Evolutionary conservation across 345 rosid genomes (phyloP).

Genomic region (Hibiscus syriacus): DNA sequence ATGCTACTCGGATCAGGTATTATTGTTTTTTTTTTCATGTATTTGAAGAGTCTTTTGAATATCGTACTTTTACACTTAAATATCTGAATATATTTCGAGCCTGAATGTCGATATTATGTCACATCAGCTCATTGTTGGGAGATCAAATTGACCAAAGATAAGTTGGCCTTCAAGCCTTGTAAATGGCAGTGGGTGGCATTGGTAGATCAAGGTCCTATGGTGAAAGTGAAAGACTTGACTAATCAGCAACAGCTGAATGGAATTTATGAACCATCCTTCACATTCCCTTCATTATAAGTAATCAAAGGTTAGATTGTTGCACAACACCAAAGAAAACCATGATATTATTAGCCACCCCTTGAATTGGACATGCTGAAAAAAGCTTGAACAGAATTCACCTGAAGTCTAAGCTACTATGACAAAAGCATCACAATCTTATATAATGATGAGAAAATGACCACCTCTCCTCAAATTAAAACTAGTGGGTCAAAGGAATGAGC

Average conservation of each 20-base stretch:
- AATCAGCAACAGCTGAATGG: background rate
- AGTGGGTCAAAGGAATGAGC: slow-evolving; percentile 21
- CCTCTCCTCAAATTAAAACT: slow-evolving; percentile 11
- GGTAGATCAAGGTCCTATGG: background rate
- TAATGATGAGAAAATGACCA: slow-evolving; percentile 6
- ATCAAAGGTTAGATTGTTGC: slow-evolving; percentile 4
- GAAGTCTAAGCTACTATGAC: background rate
- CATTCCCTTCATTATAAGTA: slow-evolving; percentile 9
- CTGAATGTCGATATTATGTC: background rate
- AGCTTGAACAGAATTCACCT: background rate
- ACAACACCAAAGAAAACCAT: background rate
- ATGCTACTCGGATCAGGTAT: no score
- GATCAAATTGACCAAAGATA: background rate
- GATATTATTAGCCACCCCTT: no score
- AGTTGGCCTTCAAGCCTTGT: slow-evolving; percentile 5
- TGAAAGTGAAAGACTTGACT: slow-evolving; percentile 16
- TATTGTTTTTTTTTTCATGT: no score
- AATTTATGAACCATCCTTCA: slow-evolving; percentile 1
- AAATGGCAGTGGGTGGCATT: background rate
- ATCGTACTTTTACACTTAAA: no score
- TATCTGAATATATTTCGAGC: background rate
- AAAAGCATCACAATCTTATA: background rate
- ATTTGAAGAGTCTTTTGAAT: no score
- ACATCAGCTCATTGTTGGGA: background rate
- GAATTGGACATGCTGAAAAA: no score